Percentiles rank a stretch among this genome's conserved stretches.
Conservation (phyloP, 192 early-diverging fungal species). For the Mortierella claussenii region DNA sequence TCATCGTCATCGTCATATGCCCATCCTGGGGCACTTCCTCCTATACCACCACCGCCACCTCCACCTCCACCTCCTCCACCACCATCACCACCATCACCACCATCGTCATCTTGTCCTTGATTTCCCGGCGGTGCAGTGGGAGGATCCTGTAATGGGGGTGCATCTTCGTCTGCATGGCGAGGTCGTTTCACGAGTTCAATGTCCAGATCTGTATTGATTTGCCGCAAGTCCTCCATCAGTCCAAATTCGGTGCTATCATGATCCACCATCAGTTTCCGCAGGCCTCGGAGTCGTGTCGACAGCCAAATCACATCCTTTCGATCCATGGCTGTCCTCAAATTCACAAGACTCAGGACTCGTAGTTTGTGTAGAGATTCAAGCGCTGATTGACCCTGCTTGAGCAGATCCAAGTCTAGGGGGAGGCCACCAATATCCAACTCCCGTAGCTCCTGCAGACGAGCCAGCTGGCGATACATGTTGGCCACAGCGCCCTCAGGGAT, state of each 20-base stretch:
- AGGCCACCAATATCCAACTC: slow-evolving; percentile 7
- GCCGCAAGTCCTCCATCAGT: neutral
- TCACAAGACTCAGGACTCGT: neutral
- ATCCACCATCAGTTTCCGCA: neutral
- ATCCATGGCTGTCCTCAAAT: neutral
- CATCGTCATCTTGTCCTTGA: neutral
- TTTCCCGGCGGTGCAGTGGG: too few species aligned
- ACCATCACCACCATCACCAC: neutral
- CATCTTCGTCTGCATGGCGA: too few species aligned
- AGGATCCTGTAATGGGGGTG: too few species aligned
- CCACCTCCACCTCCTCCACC: neutral
- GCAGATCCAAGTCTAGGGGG: neutral
- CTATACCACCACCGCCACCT: too few species aligned
- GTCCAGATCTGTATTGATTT: neutral
- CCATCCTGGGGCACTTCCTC: too few species aligned
- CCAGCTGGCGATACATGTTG: slow-evolving; percentile 11
- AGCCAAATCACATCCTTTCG: slow-evolving; percentile 13
- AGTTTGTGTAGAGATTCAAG: slow-evolving; percentile 1
- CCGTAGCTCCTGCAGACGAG: neutral
- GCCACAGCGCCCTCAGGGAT: neutral
- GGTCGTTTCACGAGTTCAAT: neutral
- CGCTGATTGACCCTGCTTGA: neutral
- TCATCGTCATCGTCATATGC: slow-evolving; percentile 1
- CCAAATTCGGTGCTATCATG: too few species aligned
- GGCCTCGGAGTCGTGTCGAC: neutral